A percentile compares a stretch with the other conserved stretches of the same genome.
These are phyloP conservation scores for Xenoacremonium recifei DNA, from an alignment of 2,329 filamentous ascomycete species.

Conservation along the genomic window DNA sequence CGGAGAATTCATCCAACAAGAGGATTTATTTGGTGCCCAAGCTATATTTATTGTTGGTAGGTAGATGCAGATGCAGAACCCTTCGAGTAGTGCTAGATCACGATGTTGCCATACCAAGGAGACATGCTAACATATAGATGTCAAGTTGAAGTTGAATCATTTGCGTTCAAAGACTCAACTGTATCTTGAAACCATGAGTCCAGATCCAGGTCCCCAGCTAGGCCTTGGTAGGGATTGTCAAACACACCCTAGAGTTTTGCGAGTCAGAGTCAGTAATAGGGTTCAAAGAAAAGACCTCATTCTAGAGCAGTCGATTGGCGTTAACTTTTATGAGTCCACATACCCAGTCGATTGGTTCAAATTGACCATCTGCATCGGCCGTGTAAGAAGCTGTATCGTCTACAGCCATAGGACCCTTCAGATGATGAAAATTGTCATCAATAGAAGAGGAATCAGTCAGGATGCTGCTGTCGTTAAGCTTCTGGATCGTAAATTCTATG, in stretches of 20 bases:
- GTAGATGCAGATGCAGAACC: too few relatives aligned
- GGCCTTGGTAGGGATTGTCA: constrained; percentile 13
- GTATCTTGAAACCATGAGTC: constrained; percentile 13
- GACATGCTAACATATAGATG: too few relatives aligned
- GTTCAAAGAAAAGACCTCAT: not conserved
- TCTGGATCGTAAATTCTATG: constrained; percentile 16
- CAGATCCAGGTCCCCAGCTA: constrained; percentile 7
- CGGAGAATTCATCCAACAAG: too few relatives aligned
- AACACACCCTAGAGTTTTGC: constrained; percentile 2
- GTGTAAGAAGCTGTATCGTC: too few relatives aligned
- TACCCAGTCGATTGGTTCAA: constrained; percentile 23
- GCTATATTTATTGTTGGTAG: too few relatives aligned
- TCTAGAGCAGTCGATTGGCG: not conserved
- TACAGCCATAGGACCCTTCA: not conserved
- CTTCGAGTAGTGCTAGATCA: too few relatives aligned
- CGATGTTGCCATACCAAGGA: too few relatives aligned
- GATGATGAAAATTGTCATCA: not conserved
- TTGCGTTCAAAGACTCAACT: not conserved
- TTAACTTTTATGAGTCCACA: not conserved
- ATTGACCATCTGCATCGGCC: constrained; percentile 6
- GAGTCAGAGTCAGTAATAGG: not conserved
- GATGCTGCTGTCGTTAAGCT: constrained; percentile 2
- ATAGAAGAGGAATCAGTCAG: not conserved
- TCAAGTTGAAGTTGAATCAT: too few relatives aligned
- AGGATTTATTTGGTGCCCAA: too few relatives aligned